Conservation (phyloP, 148 eudicot species). For the Nepenthes mirabilis region DNA sequence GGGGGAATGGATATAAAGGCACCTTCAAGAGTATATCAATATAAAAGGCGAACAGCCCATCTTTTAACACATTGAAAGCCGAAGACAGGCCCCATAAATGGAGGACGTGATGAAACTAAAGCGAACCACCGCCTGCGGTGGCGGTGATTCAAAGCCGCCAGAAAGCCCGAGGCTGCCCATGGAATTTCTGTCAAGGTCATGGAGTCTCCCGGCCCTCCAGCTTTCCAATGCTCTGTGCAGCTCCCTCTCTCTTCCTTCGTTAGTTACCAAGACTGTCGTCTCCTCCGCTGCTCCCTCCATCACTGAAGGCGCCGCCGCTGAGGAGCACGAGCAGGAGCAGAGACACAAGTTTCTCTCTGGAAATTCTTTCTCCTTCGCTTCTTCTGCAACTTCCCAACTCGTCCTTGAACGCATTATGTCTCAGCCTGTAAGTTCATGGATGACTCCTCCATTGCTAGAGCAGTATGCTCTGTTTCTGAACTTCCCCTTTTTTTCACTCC, state of each 20-base stretch:
- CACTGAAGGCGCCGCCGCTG: slow-evolving; percentile 23
- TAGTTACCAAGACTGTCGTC: slow-evolving; percentile 7
- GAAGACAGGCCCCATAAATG: neutral
- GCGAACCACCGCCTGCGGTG: neutral
- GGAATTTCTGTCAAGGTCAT: slow-evolving; percentile 80
- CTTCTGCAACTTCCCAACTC: slow-evolving; percentile 69
- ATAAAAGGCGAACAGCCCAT: too few species aligned
- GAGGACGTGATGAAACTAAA: neutral
- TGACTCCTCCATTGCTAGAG: neutral
- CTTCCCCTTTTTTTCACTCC: too few species aligned
- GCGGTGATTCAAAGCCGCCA: slow-evolving; percentile 35
- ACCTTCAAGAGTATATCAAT: too few species aligned
- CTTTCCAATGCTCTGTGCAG: slow-evolving; percentile 31
- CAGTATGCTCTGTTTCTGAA: too few species aligned
- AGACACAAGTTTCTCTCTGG: neutral
- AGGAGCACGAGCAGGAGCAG: slow-evolving; percentile 8
- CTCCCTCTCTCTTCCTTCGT: too few species aligned
- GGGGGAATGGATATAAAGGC: too few species aligned
- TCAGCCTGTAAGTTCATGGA: slow-evolving; percentile 45
- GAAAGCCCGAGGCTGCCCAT: slow-evolving; percentile 70
- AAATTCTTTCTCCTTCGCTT: slow-evolving; percentile 73
- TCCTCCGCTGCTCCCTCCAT: slow-evolving; percentile 8
- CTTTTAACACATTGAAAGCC: neutral
- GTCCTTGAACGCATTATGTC: slow-evolving; percentile 82
- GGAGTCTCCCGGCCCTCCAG: slow-evolving; percentile 71